phyloP scores from a whole-genome alignment of 2,329 filamentous ascomycete species.

The Fusarium armeniacum region DNA sequence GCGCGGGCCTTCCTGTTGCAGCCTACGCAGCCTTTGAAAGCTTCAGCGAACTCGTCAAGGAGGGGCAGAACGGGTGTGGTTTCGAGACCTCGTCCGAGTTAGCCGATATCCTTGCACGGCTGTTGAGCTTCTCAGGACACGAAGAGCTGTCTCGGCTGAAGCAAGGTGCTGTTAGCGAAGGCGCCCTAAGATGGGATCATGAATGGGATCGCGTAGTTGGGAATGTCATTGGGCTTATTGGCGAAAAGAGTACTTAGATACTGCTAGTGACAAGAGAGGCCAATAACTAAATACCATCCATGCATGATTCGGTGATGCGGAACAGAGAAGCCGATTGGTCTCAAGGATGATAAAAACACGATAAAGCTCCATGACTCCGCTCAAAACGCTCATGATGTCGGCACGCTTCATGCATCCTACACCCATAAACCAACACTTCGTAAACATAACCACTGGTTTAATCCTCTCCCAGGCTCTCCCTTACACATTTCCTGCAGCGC shows the following conservation, averaged over 20 bases:
- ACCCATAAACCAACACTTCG: background rate
- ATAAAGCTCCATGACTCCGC: slow-evolving; percentile 41
- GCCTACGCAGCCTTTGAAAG: slow-evolving; percentile 90
- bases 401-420: slow-evolving; percentile 11
- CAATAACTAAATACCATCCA: background rate
- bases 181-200: slow-evolving; percentile 85
- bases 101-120: slow-evolving; percentile 69
- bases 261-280: background rate
- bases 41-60: slow-evolving; percentile 90
- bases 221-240: slow-evolving; percentile 70
- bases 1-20: slow-evolving; percentile 88
- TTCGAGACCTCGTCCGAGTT: slow-evolving; percentile 82
- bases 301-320: background rate
- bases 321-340: slow-evolving; percentile 18
- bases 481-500: slow-evolving; percentile 81
- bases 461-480: slow-evolving; percentile 84
- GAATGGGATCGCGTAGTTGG: slow-evolving; percentile 92
- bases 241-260: slow-evolving; percentile 34
- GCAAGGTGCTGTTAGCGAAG: slow-evolving; percentile 80
- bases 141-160: slow-evolving; percentile 72
- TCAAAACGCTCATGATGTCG: slow-evolving; percentile 36
- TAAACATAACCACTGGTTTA: slow-evolving; percentile 47
- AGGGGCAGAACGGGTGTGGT: slow-evolving; percentile 87
- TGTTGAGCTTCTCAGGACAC: slow-evolving; percentile 70
- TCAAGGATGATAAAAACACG: slow-evolving; percentile 35